Base-by-base conservation (phyloP, 2,329 filamentous ascomycete species). In the Curvularia hawaiiensis region DNA sequence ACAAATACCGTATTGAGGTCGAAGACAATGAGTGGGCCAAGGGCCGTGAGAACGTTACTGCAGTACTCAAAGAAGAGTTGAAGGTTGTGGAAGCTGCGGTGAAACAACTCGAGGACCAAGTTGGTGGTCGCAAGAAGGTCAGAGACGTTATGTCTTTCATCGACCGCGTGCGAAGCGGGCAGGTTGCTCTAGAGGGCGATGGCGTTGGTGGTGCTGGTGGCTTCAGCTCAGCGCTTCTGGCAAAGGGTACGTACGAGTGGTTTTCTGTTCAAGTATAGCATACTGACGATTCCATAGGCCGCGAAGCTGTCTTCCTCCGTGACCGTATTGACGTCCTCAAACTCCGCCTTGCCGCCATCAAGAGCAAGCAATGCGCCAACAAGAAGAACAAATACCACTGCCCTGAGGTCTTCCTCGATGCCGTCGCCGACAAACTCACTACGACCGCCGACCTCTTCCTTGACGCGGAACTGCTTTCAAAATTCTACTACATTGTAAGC, bases 1-100 rank as follows among this genome's bases (percentile, higher is more conserved):
- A 94, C 82, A 99, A 99, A 75, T 98, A 94, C 66, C 92, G 97
- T 61, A 96, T 99, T 57, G 95, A 99, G 68, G 88, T 99, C 44
- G 92, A 97, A 70, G 90, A 93, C 39, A 83, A 87, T 8, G 96
- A 99, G 75, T 99, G 95, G 95, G 77, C 83, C 3, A 87, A 90
- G 59, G 93, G 92, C 0, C 84, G 94, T 50, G 92, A 97, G 45
- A 95, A 96, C 66, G 89, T 94, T 1, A 84, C 87, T 39, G 84
- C 82, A 9, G 88, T 95, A 1, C 79, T 99, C n/a, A 96, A 96
- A 76, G 88, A 89, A 50, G 95, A 99, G 75, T 82, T 99, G 4
- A 84, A 86, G 56, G 91, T 92, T 24, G 96, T 92, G 66, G 93
- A 98, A 68, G 80, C 83, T 5, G 92, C 94, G 0, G 79, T 91